Percentiles rank a stretch among this genome's conserved stretches.
Evolutionary conservation across 164 flowering plant genomes (phyloP).

Genomic region (Kingdonia uniflora): DNA sequence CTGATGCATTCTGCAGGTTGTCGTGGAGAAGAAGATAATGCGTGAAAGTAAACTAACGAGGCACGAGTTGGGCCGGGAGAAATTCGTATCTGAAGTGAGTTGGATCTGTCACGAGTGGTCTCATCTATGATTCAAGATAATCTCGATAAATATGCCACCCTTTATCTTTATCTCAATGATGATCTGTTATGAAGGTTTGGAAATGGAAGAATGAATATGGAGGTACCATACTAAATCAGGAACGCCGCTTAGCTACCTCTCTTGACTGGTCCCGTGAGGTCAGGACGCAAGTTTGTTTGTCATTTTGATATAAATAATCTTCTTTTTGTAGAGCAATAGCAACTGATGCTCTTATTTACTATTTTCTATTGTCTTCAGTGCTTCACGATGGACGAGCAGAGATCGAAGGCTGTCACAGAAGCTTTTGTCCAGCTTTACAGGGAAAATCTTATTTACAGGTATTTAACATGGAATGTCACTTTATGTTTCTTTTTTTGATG

Average conservation of each 20-base stretch:
- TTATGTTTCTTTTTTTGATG: not conserved
- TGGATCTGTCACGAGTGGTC: conserved; percentile 7
- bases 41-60: conserved; percentile 71
- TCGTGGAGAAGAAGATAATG: conserved; percentile 95
- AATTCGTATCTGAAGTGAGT: conserved; percentile 79
- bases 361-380: conserved; percentile 30
- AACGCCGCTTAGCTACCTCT: conserved; percentile 82
- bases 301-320: too few relatives aligned
- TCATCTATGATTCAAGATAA: not conserved
- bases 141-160: too few relatives aligned
- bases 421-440: conserved; percentile 81
- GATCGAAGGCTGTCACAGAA: conserved; percentile 87
- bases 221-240: conserved; percentile 70
- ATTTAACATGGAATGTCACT: not conserved
- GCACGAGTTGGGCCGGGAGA: conserved; percentile 87
- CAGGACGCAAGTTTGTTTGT: conserved; percentile 2
- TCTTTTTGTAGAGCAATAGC: too few relatives aligned
- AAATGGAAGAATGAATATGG: conserved; percentile 89
- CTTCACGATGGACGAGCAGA: conserved; percentile 92
- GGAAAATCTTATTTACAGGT: conserved; percentile 89
- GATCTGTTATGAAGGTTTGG: conserved; percentile 62
- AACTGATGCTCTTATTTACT: too few relatives aligned
- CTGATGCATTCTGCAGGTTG: conserved; percentile 49
- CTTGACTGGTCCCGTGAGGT: conserved; percentile 99
- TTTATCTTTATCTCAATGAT: not conserved